Conservation (phyloP, 2,329 filamentous ascomycete species). For the Arthrobotrys sphaeroides region DNA sequence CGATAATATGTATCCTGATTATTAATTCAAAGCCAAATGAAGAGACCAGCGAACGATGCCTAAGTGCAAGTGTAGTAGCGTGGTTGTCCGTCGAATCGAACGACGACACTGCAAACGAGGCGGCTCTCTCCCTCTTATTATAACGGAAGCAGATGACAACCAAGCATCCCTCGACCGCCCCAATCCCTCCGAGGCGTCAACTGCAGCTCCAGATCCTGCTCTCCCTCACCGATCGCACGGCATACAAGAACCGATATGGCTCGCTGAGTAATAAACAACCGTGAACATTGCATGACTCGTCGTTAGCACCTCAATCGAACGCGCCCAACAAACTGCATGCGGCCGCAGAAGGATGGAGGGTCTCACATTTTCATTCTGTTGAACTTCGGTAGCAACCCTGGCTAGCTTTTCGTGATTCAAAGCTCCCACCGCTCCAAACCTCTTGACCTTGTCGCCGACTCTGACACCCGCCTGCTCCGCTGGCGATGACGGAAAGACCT, state of each 20-base stretch:
- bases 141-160: slow-evolving; percentile 86
- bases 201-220: slow-evolving; percentile 51
- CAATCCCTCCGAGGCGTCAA: slow-evolving; percentile 81
- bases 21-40: too few relatives aligned
- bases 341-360: slow-evolving; percentile 18
- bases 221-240: slow-evolving; percentile 55
- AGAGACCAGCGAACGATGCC: too few relatives aligned
- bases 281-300: too few relatives aligned
- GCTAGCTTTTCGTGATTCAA: slow-evolving; percentile 85
- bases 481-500: slow-evolving; percentile 78
- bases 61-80: too few relatives aligned
- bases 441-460: slow-evolving; percentile 78
- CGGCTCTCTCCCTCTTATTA: slow-evolving; percentile 62
- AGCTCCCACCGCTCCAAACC: slow-evolving; percentile 84
- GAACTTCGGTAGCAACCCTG: slow-evolving; percentile 88
- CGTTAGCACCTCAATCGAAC: slow-evolving; percentile 11
- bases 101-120: background rate
- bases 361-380: slow-evolving; percentile 86
- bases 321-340: background rate
- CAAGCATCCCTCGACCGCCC: slow-evolving; percentile 88
- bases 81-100: too few relatives aligned
- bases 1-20: too few relatives aligned
- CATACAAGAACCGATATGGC: slow-evolving; percentile 55
- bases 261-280: slow-evolving; percentile 52
- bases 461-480: slow-evolving; percentile 83